These are phyloP conservation scores for Trichoderma sp. DNA, from an alignment of 2,329 filamentous ascomycete species.

Conservation along the genomic window DNA sequence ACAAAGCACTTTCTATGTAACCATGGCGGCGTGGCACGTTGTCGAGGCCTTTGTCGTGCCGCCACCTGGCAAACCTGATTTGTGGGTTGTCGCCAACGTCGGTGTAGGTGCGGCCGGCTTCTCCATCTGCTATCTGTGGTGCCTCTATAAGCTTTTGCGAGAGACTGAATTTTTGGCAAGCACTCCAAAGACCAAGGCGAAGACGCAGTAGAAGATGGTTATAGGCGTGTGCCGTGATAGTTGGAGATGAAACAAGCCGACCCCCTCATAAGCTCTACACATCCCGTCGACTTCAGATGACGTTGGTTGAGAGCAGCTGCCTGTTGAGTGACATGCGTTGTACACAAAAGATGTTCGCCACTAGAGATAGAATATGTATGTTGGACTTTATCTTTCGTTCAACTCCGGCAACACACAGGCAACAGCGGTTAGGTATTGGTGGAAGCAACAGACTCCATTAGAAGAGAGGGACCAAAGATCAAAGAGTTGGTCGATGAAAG, in stretches of 20 bases:
- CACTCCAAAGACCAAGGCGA: constrained; percentile 33
- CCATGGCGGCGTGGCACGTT: constrained; percentile 80
- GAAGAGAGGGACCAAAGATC: not conserved
- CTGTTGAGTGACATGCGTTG: not conserved
- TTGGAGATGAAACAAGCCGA: not conserved
- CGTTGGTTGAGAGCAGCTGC: not conserved
- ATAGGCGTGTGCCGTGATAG: not conserved
- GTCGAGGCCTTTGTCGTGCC: constrained; percentile 66
- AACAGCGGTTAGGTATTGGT: not conserved
- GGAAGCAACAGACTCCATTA: not conserved
- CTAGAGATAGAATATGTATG: not conserved
- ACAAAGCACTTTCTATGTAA: constrained; percentile 72
- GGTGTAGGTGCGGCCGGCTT: constrained; percentile 84
- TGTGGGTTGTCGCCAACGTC: constrained; percentile 93
- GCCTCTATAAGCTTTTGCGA: constrained; percentile 63
- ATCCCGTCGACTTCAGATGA: not conserved
- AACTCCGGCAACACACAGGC: not conserved
- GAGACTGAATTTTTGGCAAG: constrained; percentile 54
- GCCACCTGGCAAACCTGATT: constrained; percentile 76
- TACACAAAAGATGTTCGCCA: not conserved
- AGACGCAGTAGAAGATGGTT: constrained; percentile 31
- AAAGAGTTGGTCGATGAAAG: not conserved
- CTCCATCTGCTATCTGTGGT: constrained; percentile 87
- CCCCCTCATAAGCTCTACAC: not conserved
- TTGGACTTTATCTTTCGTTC: not conserved